Base-by-base conservation (phyloP, 2,329 filamentous ascomycete species). In the Monilinia fructigena region DNA sequence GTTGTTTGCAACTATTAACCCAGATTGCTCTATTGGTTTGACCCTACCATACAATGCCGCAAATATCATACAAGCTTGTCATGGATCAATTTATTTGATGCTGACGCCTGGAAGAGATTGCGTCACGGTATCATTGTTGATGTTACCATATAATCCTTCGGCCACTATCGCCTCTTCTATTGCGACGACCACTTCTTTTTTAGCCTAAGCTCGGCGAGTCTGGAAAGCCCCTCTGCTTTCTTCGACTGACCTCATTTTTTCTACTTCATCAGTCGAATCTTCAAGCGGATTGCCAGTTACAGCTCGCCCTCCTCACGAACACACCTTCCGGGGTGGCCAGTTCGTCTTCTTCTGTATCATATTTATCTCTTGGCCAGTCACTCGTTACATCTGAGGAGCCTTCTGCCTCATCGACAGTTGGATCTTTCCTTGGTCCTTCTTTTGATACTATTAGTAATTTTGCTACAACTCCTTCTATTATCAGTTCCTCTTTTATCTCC, bases 11-110 rank as follows among this genome's bases (percentile, higher is more conserved):
- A 48, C 62, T 11, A 23, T 70, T 20, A 68, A 67, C 38, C 2
- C 23, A 11, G 68, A 70, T 59, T 70, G 69, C 35, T 62, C 64
- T n/a, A 59, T 70, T 4, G 60, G 59, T 12, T 48, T 70, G 6
- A 59, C 14, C 18, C 38, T 70, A 31, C 69, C 69, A 52, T 69
- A 68, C 38, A 61, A 70, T 35, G 66, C 63, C 1, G 69, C 69
- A 10, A 48, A 45, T 42, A 63, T 59, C 20, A 35, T 69, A 11
- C 54, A 55, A 55, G 55, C 55, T 26, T 67, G 65, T 59, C 12
- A 45, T 26, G 65, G 65, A 28, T 45, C 35, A 2, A 50, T 67
- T 5, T 65, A 55, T n/a, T 59, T 67, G 26, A 53, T 64, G 53
- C 45, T 65, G 1, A 16, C 53, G n/a, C 26, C 53, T n/a, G 47